phyloP scores from a whole-genome alignment of 345 rosid species.

The Mallotus nudiflorus region DNA sequence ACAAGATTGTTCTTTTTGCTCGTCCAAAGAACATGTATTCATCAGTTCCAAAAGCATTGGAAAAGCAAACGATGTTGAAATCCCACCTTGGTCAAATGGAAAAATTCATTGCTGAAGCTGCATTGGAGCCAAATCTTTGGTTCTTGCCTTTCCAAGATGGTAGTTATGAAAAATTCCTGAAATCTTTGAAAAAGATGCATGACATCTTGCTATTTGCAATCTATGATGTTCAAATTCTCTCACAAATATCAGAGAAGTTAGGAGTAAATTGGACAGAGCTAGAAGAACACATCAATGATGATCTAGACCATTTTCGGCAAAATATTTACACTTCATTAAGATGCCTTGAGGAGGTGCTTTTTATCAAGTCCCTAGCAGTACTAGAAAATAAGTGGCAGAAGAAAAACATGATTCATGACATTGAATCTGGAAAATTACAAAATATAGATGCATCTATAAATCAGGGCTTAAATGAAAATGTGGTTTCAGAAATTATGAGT shows the following conservation, averaged over 20 bases:
- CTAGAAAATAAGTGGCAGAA: conserved; percentile 49
- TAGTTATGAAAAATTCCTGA: conserved; percentile 56
- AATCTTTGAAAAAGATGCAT: conserved; percentile 52
- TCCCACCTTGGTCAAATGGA: conserved; percentile 42
- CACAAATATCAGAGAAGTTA: conserved; percentile 36
- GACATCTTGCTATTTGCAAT: conserved; percentile 61
- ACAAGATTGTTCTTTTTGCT: conserved; percentile 25
- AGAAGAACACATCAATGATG: conserved; percentile 36
- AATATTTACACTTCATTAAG: conserved; percentile 40
- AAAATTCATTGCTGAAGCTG: conserved; percentile 67
- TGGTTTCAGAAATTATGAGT: conserved; percentile 36
- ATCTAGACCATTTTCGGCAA: conserved; percentile 50
- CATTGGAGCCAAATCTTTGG: conserved; percentile 85
- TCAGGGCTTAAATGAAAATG: conserved; percentile 25
- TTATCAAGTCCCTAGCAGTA: conserved; percentile 44
- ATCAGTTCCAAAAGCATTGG: conserved; percentile 35
- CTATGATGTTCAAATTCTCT: conserved; percentile 42
- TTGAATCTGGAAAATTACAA: conserved; percentile 57
- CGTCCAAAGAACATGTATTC: conserved; percentile 30
- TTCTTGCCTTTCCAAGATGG: conserved; percentile 61
- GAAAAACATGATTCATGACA: conserved; percentile 38
- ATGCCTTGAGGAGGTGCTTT: conserved; percentile 50
- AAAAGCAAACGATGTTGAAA: conserved; percentile 51
- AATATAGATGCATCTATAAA: conserved; percentile 22
- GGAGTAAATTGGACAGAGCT: conserved; percentile 40